Percentiles rank a stretch among this genome's conserved stretches.
Conservation (phyloP, 805 yeast species). For the Metschnikowia shivogae region DNA sequence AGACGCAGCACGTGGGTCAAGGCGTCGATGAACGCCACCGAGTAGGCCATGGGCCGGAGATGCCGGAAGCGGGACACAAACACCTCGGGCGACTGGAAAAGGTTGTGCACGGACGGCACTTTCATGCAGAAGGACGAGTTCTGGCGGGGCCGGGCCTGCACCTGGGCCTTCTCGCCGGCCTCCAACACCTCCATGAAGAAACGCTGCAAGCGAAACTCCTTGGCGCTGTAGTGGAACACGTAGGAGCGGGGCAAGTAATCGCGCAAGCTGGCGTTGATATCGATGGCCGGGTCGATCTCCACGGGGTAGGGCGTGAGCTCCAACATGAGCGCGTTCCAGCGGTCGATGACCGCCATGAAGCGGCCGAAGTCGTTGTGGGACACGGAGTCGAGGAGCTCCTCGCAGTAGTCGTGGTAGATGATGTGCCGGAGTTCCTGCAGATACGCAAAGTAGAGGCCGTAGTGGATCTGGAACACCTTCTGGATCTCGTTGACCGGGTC, state of each 20-base stretch:
- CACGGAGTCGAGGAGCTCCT: constrained; percentile 26
- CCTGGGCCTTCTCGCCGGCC: constrained; percentile 13
- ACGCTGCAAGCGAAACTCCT: constrained; percentile 13
- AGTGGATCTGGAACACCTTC: constrained; percentile 37
- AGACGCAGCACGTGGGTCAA: constrained; percentile 10
- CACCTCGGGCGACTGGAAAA: constrained; percentile 9
- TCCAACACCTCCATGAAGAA: constrained; percentile 16
- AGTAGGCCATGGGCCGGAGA: constrained; percentile 16
- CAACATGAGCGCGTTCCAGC: constrained; percentile 40
- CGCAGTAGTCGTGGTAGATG: constrained; percentile 32
- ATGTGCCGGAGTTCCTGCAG: constrained; percentile 28
- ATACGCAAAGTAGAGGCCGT: constrained; percentile 38
- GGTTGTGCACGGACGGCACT: constrained; percentile 1
- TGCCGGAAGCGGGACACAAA: constrained; percentile 18
- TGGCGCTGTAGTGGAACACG: constrained; percentile 8
- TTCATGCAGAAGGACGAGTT: constrained; percentile 6
- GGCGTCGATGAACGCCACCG: constrained; percentile 17
- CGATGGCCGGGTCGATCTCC: constrained; percentile 16
- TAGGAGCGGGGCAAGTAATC: constrained; percentile 11
- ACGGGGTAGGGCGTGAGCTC: constrained; percentile 31
- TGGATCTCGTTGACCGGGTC: constrained; percentile 65
- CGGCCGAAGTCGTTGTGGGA: constrained; percentile 30
- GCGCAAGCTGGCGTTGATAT: constrained; percentile 16
- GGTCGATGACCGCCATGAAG: constrained; percentile 36
- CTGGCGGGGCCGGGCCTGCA: not conserved